phyloP scores from a whole-genome alignment of 2,329 filamentous ascomycete species.

The Fusarium paranaense region DNA sequence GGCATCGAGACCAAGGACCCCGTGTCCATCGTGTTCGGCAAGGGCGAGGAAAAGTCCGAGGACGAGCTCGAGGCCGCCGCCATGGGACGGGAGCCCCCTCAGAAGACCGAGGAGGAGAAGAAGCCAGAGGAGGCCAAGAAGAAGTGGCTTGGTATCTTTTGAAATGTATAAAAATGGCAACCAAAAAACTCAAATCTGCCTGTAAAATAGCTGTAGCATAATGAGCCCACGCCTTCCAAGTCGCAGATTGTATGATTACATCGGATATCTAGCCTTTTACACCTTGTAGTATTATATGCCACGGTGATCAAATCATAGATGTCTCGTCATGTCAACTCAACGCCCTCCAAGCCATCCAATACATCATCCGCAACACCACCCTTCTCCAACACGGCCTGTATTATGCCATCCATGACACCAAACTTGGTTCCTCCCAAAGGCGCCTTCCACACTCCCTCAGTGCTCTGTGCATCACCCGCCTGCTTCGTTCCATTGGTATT shows the following conservation, averaged over 20 bases:
- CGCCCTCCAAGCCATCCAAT: slow-evolving; percentile 80
- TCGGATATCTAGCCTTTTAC: slow-evolving; percentile 23
- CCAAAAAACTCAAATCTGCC: slow-evolving; percentile 10
- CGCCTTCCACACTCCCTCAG: slow-evolving; percentile 86
- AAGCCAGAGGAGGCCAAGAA: slow-evolving; percentile 61
- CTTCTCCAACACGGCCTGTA: slow-evolving; percentile 79
- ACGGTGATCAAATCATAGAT: not conserved
- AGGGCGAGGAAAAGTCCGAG: slow-evolving; percentile 51
- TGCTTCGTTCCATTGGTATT: slow-evolving; percentile 57
- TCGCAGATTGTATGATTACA: slow-evolving; percentile 36
- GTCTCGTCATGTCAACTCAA: slow-evolving; percentile 69
- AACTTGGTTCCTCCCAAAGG: slow-evolving; percentile 86
- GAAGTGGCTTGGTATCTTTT: slow-evolving; percentile 90
- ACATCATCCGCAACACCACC: slow-evolving; percentile 90
- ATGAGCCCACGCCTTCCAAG: slow-evolving; percentile 18
- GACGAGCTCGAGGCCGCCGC: slow-evolving; percentile 52
- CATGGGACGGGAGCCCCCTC: slow-evolving; percentile 51
- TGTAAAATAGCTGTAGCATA: slow-evolving; percentile 36
- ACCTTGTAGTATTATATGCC: slow-evolving; percentile 10
- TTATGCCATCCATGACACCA: slow-evolving; percentile 76
- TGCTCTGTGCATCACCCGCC: slow-evolving; percentile 63
- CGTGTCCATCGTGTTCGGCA: slow-evolving; percentile 60
- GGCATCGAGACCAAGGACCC: slow-evolving; percentile 76
- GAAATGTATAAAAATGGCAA: slow-evolving; percentile 36
- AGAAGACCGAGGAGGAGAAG: slow-evolving; percentile 41